These are phyloP conservation scores for Cladosporium sphaerospermum DNA, from an alignment of 2,329 filamentous ascomycete genomes.

Conservation along the genomic window DNA sequence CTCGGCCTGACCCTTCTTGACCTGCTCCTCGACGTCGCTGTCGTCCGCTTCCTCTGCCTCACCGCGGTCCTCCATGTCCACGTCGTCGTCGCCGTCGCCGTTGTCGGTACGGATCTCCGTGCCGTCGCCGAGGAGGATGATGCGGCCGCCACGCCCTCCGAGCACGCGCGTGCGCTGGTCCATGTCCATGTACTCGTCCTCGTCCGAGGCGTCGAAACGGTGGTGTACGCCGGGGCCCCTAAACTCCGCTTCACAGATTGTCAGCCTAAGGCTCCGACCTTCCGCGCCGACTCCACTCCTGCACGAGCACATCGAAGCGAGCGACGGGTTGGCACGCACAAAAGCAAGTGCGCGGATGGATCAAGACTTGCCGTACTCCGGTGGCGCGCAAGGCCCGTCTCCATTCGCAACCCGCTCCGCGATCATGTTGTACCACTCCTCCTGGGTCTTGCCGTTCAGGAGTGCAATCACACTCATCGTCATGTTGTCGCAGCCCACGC, in stretches of 20 bases:
- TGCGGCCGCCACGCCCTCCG: slow-evolving; percentile 69
- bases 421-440: slow-evolving; percentile 97
- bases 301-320: slow-evolving; percentile 12
- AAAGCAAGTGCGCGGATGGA: slow-evolving; percentile 19
- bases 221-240: slow-evolving; percentile 46
- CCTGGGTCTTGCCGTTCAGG: slow-evolving; percentile 84
- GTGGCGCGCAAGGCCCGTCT: slow-evolving; percentile 95
- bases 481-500: slow-evolving; percentile 99
- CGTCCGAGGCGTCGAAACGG: slow-evolving; percentile 44
- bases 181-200: slow-evolving; percentile 67
- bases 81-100: slow-evolving; percentile 56
- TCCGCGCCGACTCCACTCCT: slow-evolving; percentile 12
- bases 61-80: slow-evolving; percentile 83
- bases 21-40: slow-evolving; percentile 78
- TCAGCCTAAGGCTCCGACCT: slow-evolving; percentile 19
- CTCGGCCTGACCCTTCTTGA: slow-evolving; percentile 54
- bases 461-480: slow-evolving; percentile 91
- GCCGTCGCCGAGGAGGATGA: slow-evolving; percentile 92
- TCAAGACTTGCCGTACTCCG: slow-evolving; percentile 90
- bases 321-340: slow-evolving; percentile 11
- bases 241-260: slow-evolving; percentile 40
- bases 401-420: slow-evolving; percentile 89
- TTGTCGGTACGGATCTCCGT: slow-evolving; percentile 75
- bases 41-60: slow-evolving; percentile 62
- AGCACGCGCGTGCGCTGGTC: slow-evolving; percentile 61